A percentile compares a stretch with the other conserved stretches of the same genome.
These are phyloP conservation scores for Vinca major DNA, from an alignment of 305 asterid genomes.

Conservation along the genomic window DNA sequence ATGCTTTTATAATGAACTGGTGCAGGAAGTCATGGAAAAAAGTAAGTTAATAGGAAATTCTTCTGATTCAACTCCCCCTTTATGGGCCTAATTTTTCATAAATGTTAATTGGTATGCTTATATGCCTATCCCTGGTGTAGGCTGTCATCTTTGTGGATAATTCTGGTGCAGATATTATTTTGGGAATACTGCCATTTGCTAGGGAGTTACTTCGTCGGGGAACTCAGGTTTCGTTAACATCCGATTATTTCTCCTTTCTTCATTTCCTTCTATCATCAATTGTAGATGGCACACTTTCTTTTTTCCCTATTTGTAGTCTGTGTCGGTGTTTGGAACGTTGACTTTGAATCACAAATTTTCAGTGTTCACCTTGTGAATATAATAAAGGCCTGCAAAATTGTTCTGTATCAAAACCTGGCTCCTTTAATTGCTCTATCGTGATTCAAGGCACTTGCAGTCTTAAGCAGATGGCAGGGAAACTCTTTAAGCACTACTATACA, in stretches of 20 bases:
- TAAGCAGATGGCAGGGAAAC: background rate
- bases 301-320: background rate
- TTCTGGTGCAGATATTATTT: slow-evolving; percentile 86
- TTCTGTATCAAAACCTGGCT: background rate
- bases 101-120: slow-evolving; percentile 20
- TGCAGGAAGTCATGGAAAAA: slow-evolving; percentile 62
- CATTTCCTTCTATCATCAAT: slow-evolving; percentile 2
- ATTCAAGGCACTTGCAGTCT: background rate
- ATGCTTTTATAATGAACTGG: slow-evolving; percentile 59
- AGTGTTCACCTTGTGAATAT: background rate
- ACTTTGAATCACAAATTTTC: background rate
- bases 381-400: background rate
- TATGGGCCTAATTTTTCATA: background rate
- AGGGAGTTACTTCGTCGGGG: slow-evolving; percentile 82
- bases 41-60: slow-evolving; percentile 24
- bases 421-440: background rate
- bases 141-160: slow-evolving; percentile 80
- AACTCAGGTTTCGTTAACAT: slow-evolving; percentile 47
- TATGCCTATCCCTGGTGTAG: slow-evolving; percentile 33
- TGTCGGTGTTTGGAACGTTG: background rate
- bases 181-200: slow-evolving; percentile 87
- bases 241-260: slow-evolving; percentile 7
- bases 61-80: slow-evolving; percentile 12
- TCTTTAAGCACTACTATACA: background rate
- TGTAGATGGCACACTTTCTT: too few relatives aligned